Percentiles rank a stretch among this genome's conserved stretches.
phyloP scores from a whole-genome alignment of 2,329 filamentous ascomycete genomes.

The Lachnellula arida region DNA sequence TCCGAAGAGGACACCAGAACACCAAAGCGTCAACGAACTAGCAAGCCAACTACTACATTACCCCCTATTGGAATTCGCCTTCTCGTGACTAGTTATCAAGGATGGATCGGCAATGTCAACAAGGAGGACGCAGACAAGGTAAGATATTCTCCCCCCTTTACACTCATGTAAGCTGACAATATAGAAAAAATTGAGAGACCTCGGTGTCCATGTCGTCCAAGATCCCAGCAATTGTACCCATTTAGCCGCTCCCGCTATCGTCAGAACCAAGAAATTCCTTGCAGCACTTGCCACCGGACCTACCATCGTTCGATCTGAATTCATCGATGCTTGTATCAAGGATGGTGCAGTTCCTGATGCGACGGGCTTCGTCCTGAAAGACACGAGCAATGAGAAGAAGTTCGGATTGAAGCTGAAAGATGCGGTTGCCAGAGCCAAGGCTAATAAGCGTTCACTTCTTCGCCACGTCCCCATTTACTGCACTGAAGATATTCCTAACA shows the following conservation, averaged over 20 bases:
- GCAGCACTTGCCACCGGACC: conserved; percentile 79
- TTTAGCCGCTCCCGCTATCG: conserved; percentile 78
- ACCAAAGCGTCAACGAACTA: conserved; percentile 52
- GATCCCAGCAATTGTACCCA: conserved; percentile 76
- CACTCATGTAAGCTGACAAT: conserved; percentile 13
- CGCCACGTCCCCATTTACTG: conserved; percentile 77
- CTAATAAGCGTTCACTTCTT: conserved; percentile 73
- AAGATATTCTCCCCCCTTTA: conserved; percentile 34
- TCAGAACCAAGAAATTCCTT: conserved; percentile 92
- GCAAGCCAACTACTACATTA: conserved; percentile 31
- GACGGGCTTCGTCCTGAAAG: conserved; percentile 63
- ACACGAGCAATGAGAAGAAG: conserved; percentile 67
- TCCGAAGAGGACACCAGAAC: conserved; percentile 45
- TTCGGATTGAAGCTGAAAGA: conserved; percentile 65
- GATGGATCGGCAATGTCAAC: conserved; percentile 69
- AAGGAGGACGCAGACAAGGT: conserved; percentile 80
- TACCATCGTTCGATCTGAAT: conserved; percentile 69
- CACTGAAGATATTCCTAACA: conserved; percentile 72
- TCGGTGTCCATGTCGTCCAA: conserved; percentile 77
- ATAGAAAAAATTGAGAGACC: conserved; percentile 72
- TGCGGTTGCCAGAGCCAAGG: conserved; percentile 64
- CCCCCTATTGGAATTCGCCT: conserved; percentile 69
- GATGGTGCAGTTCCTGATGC: conserved; percentile 60
- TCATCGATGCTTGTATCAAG: conserved; percentile 72
- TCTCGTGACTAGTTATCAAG: conserved; percentile 76